phyloP scores from a whole-genome alignment of 768 basidiomycete species.

The Trametes cinnabarina region DNA sequence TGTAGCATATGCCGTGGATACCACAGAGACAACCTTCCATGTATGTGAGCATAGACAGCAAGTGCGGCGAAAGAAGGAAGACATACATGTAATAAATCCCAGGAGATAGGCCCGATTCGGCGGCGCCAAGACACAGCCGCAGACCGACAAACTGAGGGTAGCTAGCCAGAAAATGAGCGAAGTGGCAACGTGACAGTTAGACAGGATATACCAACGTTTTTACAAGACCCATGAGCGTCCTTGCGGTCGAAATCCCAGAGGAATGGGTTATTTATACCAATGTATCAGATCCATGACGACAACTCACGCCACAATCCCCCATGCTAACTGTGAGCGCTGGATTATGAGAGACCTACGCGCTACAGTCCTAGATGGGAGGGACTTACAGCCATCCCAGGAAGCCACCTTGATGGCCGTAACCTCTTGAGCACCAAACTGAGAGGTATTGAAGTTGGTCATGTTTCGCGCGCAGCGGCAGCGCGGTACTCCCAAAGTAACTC shows the following conservation, averaged over 20 bases:
- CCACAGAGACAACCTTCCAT: constrained; percentile 24
- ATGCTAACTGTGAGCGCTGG: constrained; percentile 45
- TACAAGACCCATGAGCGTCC: constrained; percentile 66
- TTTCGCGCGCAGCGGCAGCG: neutral
- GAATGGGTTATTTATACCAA: neutral
- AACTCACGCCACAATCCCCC: constrained; percentile 62
- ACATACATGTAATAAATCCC: constrained; percentile 68
- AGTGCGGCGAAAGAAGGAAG: constrained; percentile 12
- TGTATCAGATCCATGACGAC: neutral
- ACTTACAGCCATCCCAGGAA: constrained; percentile 63
- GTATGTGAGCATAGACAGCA: neutral
- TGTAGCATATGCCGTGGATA: constrained; percentile 27
- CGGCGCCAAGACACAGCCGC: constrained; percentile 56
- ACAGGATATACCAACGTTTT: constrained; percentile 43
- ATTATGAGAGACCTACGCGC: neutral
- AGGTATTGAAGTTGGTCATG: neutral
- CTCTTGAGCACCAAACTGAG: constrained; percentile 52
- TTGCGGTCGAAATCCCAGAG: constrained; percentile 27
- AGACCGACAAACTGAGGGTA: constrained; percentile 61
- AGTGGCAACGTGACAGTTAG: neutral
- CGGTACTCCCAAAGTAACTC: neutral
- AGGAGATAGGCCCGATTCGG: constrained; percentile 70
- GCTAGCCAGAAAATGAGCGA: constrained; percentile 30
- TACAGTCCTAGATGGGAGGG: neutral
- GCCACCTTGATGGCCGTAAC: constrained; percentile 66